Conservation (phyloP, 305 asterid genomes). For the Fraxinus velutina region DNA sequence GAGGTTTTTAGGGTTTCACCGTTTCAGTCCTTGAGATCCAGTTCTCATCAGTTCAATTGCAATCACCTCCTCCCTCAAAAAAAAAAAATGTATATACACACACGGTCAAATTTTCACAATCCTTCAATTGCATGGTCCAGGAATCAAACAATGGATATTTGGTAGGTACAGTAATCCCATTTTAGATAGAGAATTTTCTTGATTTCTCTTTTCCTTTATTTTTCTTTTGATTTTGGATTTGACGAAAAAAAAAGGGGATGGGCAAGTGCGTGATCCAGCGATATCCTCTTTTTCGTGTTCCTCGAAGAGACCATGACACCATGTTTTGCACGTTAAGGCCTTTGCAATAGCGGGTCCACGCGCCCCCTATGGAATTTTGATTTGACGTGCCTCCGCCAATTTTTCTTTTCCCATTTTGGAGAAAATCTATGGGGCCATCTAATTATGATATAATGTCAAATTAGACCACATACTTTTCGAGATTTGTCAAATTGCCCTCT, state of each 20-base stretch:
- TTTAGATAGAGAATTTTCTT: background rate
- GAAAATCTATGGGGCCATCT: background rate
- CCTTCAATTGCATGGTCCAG: conserved; percentile 24
- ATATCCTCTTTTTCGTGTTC: background rate
- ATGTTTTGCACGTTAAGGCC: background rate
- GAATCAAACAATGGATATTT: conserved; percentile 23
- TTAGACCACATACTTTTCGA: background rate
- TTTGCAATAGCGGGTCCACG: background rate
- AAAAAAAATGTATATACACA: conserved; percentile 9
- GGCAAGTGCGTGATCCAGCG: background rate
- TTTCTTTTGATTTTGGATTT: background rate
- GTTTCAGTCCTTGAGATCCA: conserved; percentile 46
- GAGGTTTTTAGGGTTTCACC: conserved; percentile 44
- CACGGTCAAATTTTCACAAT: conserved; percentile 24
- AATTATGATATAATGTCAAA: background rate
- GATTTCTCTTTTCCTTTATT: background rate
- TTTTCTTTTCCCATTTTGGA: background rate
- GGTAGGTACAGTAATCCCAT: conserved; percentile 26
- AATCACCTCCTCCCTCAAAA: conserved; percentile 27
- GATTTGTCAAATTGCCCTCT: background rate
- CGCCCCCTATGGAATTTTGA: background rate
- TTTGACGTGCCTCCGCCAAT: background rate
- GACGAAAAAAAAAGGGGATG: too few relatives aligned
- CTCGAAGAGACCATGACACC: background rate
- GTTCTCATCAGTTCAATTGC: conserved; percentile 39